Percentiles rank a stretch among this genome's conserved stretches.
These are phyloP conservation scores for Saturnispora saitoi DNA, from an alignment of 805 yeast species.

Conservation along the genomic window DNA sequence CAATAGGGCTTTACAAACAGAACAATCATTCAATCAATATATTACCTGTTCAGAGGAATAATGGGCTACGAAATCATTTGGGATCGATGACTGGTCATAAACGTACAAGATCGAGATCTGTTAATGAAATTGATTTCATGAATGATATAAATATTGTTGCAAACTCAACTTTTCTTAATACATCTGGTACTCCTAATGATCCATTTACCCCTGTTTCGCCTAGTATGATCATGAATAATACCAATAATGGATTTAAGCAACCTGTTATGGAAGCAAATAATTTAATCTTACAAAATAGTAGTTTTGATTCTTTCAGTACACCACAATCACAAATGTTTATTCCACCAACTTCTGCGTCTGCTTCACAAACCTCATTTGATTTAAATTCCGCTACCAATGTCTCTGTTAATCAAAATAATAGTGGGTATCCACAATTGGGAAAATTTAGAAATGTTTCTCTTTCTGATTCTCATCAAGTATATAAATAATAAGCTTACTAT, in stretches of 20 bases:
- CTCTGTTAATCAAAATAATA: not conserved
- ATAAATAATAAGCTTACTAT: not conserved
- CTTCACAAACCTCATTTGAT: slow-evolving; percentile 4
- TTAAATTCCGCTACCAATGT: not conserved
- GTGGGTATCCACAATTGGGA: not conserved
- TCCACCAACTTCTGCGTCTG: slow-evolving; percentile 1
- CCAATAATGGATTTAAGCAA: not conserved
- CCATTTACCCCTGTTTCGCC: slow-evolving; percentile 9
- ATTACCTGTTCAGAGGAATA: slow-evolving; percentile 1
- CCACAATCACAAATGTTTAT: not conserved
- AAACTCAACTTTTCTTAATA: slow-evolving; percentile 2
- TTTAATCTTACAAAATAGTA: not conserved
- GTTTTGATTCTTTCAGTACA: slow-evolving; percentile 2
- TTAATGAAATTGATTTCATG: slow-evolving; percentile 24
- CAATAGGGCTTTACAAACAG: slow-evolving; percentile 3
- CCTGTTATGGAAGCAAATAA: not conserved
- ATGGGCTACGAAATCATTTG: not conserved
- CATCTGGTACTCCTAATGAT: slow-evolving; percentile 1
- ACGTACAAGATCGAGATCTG: slow-evolving; percentile 29
- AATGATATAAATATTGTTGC: slow-evolving; percentile 1
- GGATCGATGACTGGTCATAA: slow-evolving; percentile 23
- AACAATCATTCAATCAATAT: not conserved
- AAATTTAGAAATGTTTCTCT: not conserved
- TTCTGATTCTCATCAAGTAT: not conserved
- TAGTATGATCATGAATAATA: slow-evolving; percentile 2